phyloP scores from a whole-genome alignment of 1,139 yeast species.

The Meyerozyma athensensis region DNA sequence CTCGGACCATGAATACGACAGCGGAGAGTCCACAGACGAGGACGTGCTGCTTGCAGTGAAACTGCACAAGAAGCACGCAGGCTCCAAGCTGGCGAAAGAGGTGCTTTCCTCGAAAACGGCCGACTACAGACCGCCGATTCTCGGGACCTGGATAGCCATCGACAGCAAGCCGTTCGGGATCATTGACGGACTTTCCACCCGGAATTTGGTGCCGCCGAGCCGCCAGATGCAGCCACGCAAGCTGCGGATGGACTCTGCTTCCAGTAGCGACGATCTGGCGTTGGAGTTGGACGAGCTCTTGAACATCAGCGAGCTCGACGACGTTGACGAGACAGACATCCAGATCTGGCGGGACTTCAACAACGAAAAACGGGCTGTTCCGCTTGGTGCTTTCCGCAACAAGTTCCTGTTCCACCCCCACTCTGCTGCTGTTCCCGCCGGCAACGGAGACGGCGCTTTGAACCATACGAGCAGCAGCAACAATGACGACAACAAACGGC shows the following conservation, averaged over 20 bases:
- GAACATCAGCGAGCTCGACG: constrained; percentile 84
- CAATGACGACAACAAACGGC: constrained; percentile 15
- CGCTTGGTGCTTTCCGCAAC: constrained; percentile 85
- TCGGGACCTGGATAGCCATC: constrained; percentile 86
- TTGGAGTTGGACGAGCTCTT: constrained; percentile 79
- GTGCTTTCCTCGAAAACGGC: constrained; percentile 80
- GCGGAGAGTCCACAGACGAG: constrained; percentile 90
- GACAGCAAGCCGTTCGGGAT: constrained; percentile 85
- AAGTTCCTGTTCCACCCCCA: constrained; percentile 48
- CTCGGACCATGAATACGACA: constrained; percentile 31
- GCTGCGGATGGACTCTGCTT: constrained; percentile 7
- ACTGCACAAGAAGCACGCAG: constrained; percentile 52
- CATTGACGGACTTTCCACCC: constrained; percentile 87
- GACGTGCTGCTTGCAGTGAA: constrained; percentile 69
- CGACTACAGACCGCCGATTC: constrained; percentile 83
- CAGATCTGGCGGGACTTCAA: constrained; percentile 52
- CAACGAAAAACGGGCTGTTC: constrained; percentile 55
- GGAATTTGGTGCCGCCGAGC: constrained; percentile 45
- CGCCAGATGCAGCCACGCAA: constrained; percentile 8
- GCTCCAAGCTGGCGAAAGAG: constrained; percentile 81
- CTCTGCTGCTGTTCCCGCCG: not conserved
- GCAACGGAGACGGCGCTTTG: constrained; percentile 19
- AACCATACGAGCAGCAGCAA: constrained; percentile 21
- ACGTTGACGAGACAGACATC: constrained; percentile 58
- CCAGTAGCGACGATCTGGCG: constrained; percentile 50